A percentile compares a stretch with the other conserved stretches of the same genome.
phyloP scores from a whole-genome alignment of 164 flowering plant species.

The Chimonanthus praecox region DNA sequence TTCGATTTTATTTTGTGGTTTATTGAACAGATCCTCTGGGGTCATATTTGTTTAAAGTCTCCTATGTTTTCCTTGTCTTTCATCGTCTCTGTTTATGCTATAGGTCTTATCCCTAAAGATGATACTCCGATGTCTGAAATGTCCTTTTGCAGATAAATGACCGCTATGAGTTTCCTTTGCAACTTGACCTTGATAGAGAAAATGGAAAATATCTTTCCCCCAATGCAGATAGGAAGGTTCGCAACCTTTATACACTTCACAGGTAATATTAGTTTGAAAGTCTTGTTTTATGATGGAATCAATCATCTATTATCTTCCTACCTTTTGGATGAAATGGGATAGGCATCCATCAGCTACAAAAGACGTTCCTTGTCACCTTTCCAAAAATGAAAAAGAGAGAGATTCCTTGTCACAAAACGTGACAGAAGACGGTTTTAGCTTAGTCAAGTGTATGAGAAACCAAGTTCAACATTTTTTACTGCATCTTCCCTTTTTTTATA shows the following conservation, averaged over 20 bases:
- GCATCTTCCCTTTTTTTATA: too few species aligned
- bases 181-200: constrained; percentile 63
- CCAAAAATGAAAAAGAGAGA: too few species aligned
- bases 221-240: constrained; percentile 57
- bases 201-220: constrained; percentile 59
- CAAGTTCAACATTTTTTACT: too few species aligned
- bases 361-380: too few species aligned
- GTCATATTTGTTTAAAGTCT: neutral
- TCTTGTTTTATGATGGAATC: neutral
- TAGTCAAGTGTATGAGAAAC: too few species aligned
- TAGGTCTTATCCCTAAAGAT: neutral
- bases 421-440: too few species aligned
- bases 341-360: too few species aligned
- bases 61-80: neutral
- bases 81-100: neutral
- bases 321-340: neutral
- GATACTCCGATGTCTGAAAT: neutral
- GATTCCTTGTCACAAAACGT: too few species aligned
- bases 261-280: constrained; percentile 26
- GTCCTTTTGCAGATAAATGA: constrained; percentile 49
- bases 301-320: neutral
- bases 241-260: constrained; percentile 59
- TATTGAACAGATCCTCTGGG: neutral
- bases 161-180: constrained; percentile 57
- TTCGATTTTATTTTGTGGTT: constrained; percentile 1